Evolutionary conservation across 106 monocot genomes (phyloP), one percentile per base, ranked within the genome.

Genomic region (Acorus calamus): DNA sequence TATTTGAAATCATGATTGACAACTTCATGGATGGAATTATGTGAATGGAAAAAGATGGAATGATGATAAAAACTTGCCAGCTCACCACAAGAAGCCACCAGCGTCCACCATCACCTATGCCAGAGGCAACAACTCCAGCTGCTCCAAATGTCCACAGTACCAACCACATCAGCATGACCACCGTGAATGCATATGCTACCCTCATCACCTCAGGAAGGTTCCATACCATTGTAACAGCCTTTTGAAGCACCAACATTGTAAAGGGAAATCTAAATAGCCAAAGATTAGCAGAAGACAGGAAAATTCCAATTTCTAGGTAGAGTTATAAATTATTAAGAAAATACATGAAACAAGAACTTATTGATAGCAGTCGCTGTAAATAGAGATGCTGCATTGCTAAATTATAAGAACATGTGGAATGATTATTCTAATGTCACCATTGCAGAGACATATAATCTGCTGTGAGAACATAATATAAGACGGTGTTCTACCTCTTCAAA

Each of bases 71-170:
- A 80, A 98, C 91, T 91, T 88, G 96, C 96, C 96, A 80, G 71
- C 96, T 98, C 96, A 98, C 96, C 96, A 90, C 87, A 98, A 98
- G 91, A 79, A 91, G 91, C 96, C 87, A 98, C 96, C 91, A 98
- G 67, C 80, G 75, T 59, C 72, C 76, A 59, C 74, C 57, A 62
- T 74, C 76, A 52, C 83, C 76, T 13, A 83, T 75, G 60, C 71
- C 77, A 14, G 78, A 81, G 47, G 96, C 87, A 65, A 92, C 64
- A 66, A 92, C 75, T 11, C 96, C 91, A 70, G 96, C 66, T 66
- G 83, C 77, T 65, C 96, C 96, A 76, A 98, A 98, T 12, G 96
- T 83, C 96, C 96, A 98, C 42, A 98, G 57, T 47, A 72, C 72
- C 84, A 92, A 66, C 96, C 96, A 98, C 56, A 69, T 80, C 42